These are phyloP conservation scores for Fusarium burgessii DNA, from an alignment of 2,329 filamentous ascomycete species.

Conservation along the genomic window DNA sequence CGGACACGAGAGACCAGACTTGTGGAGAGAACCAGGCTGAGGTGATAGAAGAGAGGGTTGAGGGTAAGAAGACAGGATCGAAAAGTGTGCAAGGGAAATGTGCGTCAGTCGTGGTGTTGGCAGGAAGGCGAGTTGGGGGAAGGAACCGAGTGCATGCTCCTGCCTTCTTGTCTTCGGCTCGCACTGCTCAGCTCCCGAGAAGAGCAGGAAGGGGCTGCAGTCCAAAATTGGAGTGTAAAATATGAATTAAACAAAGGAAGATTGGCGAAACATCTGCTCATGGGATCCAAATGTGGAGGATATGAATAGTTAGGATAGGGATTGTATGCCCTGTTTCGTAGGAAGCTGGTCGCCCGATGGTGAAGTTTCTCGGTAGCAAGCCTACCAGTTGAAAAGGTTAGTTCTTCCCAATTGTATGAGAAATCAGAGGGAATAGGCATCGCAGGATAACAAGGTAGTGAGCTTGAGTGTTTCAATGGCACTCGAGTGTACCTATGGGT, in stretches of 20 bases:
- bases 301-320: constrained; percentile 13
- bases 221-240: neutral
- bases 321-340: constrained; percentile 1
- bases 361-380: neutral
- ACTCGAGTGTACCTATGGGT: neutral
- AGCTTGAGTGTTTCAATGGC: constrained; percentile 1
- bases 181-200: neutral
- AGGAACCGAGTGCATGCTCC: constrained; percentile 9
- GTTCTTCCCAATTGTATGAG: neutral
- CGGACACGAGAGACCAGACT: constrained; percentile 6
- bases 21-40: constrained; percentile 8
- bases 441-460: neutral
- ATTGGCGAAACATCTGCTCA: neutral
- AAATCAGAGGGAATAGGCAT: neutral
- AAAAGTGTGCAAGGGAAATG: constrained; percentile 3
- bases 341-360: neutral
- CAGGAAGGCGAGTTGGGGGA: neutral
- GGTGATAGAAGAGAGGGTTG: constrained; percentile 8
- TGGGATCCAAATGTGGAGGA: constrained; percentile 14
- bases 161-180: constrained; percentile 14
- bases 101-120: neutral
- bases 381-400: neutral
- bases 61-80: neutral
- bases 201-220: neutral
- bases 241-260: neutral